phyloP scores from a whole-genome alignment of 345 rosid genomes.

The Gossypium bickii region DNA sequence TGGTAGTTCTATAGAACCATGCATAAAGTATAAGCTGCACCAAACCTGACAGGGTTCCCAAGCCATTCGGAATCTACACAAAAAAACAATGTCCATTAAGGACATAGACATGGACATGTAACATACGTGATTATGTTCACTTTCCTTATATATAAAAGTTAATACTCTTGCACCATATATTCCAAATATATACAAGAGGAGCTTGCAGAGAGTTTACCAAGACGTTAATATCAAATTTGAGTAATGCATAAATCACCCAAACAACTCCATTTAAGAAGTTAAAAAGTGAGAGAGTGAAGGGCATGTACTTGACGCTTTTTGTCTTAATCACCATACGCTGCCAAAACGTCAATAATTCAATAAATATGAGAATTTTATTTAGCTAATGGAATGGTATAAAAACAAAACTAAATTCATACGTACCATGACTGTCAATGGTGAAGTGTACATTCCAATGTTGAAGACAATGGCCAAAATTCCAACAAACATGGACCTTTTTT shows the following conservation, averaged over 20 bases:
- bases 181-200: background rate
- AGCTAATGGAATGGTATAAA: background rate
- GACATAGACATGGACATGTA: background rate
- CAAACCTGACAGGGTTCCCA: conserved; percentile 13
- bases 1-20: background rate
- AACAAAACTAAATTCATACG: background rate
- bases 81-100: background rate
- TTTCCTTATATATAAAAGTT: too few species aligned
- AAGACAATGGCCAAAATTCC: conserved; percentile 38
- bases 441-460: conserved; percentile 49
- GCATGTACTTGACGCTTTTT: conserved; percentile 92
- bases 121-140: too few species aligned
- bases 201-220: conserved; percentile 27
- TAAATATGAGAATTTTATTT: background rate
- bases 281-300: conserved; percentile 51
- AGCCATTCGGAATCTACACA: background rate
- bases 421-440: conserved; percentile 78
- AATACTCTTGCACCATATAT: too few species aligned
- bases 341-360: background rate
- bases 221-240: conserved; percentile 54
- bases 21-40: conserved; percentile 14
- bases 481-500: conserved; percentile 41
- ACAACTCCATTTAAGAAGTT: conserved; percentile 47
- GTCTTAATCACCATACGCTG: conserved; percentile 61
- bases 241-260: conserved; percentile 55